These are phyloP conservation scores for Alternaria alternata DNA, from an alignment of 2,329 filamentous ascomycete genomes.

Conservation along the genomic window DNA sequence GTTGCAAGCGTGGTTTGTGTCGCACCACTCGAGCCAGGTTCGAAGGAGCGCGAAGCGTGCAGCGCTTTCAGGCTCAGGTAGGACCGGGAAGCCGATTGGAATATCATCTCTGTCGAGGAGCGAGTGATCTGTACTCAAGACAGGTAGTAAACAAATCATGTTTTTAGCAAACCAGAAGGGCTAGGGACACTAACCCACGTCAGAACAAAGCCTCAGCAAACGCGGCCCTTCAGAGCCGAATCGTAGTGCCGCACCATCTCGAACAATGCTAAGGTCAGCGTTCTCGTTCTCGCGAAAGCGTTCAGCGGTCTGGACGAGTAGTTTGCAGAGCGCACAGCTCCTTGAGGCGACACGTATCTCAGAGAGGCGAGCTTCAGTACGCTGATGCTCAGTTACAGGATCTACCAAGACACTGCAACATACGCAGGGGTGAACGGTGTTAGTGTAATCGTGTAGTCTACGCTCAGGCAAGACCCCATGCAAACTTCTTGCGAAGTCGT, in stretches of 20 bases:
- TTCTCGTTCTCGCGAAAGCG: constrained; percentile 1
- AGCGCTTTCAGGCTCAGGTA: too few relatives aligned
- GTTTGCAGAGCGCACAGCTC: constrained; percentile 16
- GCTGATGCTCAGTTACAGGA: background rate
- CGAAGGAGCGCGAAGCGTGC: too few relatives aligned
- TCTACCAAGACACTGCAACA: constrained; percentile 13
- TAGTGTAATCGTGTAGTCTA: constrained; percentile 6
- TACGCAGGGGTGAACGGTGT: constrained; percentile 6
- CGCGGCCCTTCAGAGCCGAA: accelerated
- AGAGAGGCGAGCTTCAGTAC: constrained; percentile 10
- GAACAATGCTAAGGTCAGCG: constrained; percentile 9
- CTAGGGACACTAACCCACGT: too few relatives aligned
- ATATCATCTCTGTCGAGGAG: too few relatives aligned
- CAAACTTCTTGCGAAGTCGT: constrained; percentile 15
- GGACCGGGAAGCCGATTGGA: too few relatives aligned
- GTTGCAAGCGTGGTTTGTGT: too few relatives aligned
- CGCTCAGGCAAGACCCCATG: constrained; percentile 4
- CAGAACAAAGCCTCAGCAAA: too few relatives aligned
- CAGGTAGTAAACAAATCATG: too few relatives aligned
- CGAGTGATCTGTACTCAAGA: too few relatives aligned
- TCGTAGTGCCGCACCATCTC: constrained; percentile 1
- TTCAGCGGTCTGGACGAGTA: constrained; percentile 7
- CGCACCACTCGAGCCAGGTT: too few relatives aligned
- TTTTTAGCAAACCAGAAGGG: too few relatives aligned
- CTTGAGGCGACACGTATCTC: constrained; percentile 12